Percentiles rank a stretch among this genome's conserved stretches.
Conservation (phyloP, 192 early-diverging fungal species). For the Spizellomyces sp. region DNA sequence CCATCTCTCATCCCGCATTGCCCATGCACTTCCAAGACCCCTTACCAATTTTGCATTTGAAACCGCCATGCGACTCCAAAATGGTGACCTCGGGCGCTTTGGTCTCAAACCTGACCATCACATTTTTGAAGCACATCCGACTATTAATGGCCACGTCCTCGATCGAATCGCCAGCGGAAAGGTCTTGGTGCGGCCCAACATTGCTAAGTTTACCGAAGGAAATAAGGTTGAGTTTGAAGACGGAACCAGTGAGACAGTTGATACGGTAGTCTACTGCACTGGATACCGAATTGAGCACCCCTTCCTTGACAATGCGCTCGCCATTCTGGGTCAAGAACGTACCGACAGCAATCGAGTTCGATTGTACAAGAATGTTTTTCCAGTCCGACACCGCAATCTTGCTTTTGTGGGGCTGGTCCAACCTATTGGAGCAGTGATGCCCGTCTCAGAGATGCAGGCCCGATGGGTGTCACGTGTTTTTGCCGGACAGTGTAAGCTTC, state of each 20-base stretch:
- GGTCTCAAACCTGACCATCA: conserved; percentile 43
- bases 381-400: conserved; percentile 52
- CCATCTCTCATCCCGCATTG: conserved; percentile 46
- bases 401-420: conserved; percentile 63
- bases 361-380: conserved; percentile 61
- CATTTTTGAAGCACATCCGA: conserved; percentile 46
- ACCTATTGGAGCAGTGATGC: conserved; percentile 56
- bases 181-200: conserved; percentile 51
- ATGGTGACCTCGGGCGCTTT: conserved; percentile 38
- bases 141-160: conserved; percentile 50
- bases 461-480: conserved; percentile 51
- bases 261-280: conserved; percentile 64
- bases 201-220: conserved; percentile 31
- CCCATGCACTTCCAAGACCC: conserved; percentile 35
- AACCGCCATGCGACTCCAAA: conserved; percentile 32
- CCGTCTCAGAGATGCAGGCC: conserved; percentile 58
- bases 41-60: conserved; percentile 42
- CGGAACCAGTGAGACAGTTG: conserved; percentile 54
- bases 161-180: conserved; percentile 59
- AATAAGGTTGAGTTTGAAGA: conserved; percentile 58
- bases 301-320: conserved; percentile 45
- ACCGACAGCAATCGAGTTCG: conserved; percentile 48
- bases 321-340: conserved; percentile 45
- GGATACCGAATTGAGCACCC: conserved; percentile 60
- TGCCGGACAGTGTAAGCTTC: conserved; percentile 39